Evolutionary conservation across 768 basidiomycete species (phyloP).

Genomic region (Calvatia gigantea): DNA sequence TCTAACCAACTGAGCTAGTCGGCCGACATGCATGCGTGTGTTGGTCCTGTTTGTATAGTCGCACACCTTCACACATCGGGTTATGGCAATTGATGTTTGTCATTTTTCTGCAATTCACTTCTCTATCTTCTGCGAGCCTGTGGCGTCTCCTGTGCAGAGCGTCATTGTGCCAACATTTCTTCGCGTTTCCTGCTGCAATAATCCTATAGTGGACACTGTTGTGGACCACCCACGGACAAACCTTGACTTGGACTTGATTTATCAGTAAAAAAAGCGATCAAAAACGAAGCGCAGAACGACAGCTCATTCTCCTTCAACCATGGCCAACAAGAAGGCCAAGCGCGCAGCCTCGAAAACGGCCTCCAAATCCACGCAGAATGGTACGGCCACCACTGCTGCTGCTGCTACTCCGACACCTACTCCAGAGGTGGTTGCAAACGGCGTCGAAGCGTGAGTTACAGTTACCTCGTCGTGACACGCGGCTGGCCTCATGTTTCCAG

Average conservation of each 20-base stretch:
- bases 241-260: neutral
- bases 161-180: neutral
- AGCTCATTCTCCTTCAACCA: neutral
- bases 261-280: neutral
- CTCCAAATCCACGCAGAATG: neutral
- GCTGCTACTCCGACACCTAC: neutral
- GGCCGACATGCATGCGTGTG: slow-evolving; percentile 42
- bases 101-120: neutral
- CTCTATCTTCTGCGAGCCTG: neutral
- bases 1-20: slow-evolving; percentile 86
- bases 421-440: neutral
- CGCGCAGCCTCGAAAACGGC: neutral
- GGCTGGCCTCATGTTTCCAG: neutral
- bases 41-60: neutral
- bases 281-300: slow-evolving; percentile 8
- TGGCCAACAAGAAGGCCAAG: slow-evolving; percentile 10
- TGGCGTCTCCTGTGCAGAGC: neutral
- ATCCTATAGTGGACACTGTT: neutral
- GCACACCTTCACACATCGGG: neutral
- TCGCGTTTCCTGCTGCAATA: neutral
- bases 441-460: neutral
- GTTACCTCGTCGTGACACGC: neutral
- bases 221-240: neutral
- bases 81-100: neutral
- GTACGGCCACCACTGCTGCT: neutral